Evolutionary conservation across 2,329 filamentous ascomycete genomes (phyloP).

Genomic region (Neodidymelliopsis sp.): DNA sequence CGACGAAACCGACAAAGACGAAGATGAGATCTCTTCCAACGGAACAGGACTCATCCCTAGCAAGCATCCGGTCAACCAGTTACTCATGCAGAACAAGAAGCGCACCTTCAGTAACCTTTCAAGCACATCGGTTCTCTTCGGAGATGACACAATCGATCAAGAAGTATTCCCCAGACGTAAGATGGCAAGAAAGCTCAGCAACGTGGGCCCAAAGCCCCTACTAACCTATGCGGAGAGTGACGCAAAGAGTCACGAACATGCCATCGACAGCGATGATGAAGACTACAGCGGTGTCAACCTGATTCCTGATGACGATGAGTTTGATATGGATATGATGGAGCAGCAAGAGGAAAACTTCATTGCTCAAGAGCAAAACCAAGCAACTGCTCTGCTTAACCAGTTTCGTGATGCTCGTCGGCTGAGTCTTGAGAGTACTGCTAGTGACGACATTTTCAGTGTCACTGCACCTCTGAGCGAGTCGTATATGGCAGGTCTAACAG

Average conservation of each 20-base stretch:
- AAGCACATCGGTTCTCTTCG: constrained; percentile 48
- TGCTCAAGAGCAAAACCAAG: constrained; percentile 52
- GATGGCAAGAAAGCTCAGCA: constrained; percentile 47
- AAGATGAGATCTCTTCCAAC: constrained; percentile 37
- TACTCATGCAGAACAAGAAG: constrained; percentile 46
- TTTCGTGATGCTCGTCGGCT: constrained; percentile 45
- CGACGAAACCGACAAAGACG: constrained; percentile 39
- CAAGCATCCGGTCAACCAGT: constrained; percentile 39
- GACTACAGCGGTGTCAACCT: constrained; percentile 79
- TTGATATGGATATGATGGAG: constrained; percentile 80
- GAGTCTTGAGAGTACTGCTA: constrained; percentile 44
- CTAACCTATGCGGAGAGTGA: constrained; percentile 45
- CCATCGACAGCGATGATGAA: constrained; percentile 50
- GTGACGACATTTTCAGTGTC: constrained; percentile 45
- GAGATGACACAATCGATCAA: constrained; percentile 43
- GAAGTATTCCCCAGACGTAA: constrained; percentile 48
- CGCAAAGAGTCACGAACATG: constrained; percentile 41
- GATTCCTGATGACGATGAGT: constrained; percentile 75
- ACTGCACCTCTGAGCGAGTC: constrained; percentile 36
- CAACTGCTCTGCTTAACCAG: constrained; percentile 39
- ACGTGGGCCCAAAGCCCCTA: constrained; percentile 41
- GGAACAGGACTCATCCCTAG: constrained; percentile 41
- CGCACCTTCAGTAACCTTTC: constrained; percentile 51
- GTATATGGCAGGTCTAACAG: constrained; percentile 36
- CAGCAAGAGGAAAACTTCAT: constrained; percentile 81